Base-by-base conservation (phyloP, 768 basidiomycete species). In the Collybia sp. region DNA sequence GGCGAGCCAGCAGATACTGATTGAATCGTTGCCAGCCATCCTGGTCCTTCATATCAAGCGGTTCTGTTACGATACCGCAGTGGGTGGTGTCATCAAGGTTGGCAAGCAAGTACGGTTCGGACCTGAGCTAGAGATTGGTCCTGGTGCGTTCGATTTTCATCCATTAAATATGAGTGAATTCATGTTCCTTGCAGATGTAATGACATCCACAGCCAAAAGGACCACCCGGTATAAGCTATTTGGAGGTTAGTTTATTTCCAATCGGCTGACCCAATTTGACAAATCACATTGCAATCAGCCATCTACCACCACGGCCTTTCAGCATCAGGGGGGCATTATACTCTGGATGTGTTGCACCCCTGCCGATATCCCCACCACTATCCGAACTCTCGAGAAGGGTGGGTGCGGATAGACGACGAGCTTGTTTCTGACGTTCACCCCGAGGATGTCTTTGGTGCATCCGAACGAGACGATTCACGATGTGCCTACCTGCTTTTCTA, bases 321-420 rank as follows among this genome's bases (percentile, higher is more conserved):
- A 6, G 92, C 95, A 0, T 84, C 85, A 1, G 93, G 93, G 2
- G 95, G 95, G 1, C 95, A 97, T 64, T 98, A 97, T 68, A 98
- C 94, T 2, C 79, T 95, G 40, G 88, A 93, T 56, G 87, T 94
- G 9, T 69, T 94, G 2, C 85, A 90, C 54, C 87, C 85, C 2
- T 77, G 78, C 52, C 73, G 83, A 31, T 79, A 75, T 61, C 67
- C 74, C 9, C 58, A 51, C 45, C 56, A 58, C 19, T 60, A 65
- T 32, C 37, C 59, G 9, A 39, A 43, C 5, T 46, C 49, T 8
- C 71, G 75, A 5, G 82, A 88, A 47, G 84, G 80, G 9, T 97
- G 95, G 95, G 73, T 96, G 49, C 83, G 94, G 42, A 87, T 97
- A 44, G 94, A 98, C 62, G 95, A 97, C 58, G 94, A 96, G 63